Percentiles rank a stretch among this genome's conserved stretches.
These are phyloP conservation scores for Termitomyces sp. DNA, from an alignment of 1,284 basidiomycete genomes.

Conservation along the genomic window DNA sequence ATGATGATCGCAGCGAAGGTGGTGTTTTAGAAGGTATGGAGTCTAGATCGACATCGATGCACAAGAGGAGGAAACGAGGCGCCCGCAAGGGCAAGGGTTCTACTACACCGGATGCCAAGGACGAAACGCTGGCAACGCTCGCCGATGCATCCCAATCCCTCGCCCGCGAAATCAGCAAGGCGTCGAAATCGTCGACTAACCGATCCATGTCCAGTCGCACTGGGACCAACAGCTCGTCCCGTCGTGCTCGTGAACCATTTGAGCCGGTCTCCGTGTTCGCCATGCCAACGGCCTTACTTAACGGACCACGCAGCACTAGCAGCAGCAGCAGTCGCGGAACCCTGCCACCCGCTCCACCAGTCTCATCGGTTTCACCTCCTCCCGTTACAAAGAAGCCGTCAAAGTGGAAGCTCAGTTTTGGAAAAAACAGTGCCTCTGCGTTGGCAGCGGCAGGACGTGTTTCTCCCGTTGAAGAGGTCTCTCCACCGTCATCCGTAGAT, in stretches of 20 bases:
- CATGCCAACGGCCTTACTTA: slow-evolving; percentile 34
- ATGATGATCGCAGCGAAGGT: slow-evolving; percentile 20
- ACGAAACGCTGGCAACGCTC: slow-evolving; percentile 62
- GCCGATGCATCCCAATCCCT: slow-evolving; percentile 78
- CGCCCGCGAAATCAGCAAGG: slow-evolving; percentile 76
- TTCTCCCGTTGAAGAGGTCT: slow-evolving; percentile 43
- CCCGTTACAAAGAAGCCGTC: slow-evolving; percentile 66
- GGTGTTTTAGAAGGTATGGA: slow-evolving; percentile 30
- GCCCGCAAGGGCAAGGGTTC: slow-evolving; percentile 64
- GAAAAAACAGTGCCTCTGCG: slow-evolving; percentile 45
- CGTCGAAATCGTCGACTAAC: slow-evolving; percentile 36
- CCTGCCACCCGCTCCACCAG: slow-evolving; percentile 19
- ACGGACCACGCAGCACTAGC: slow-evolving; percentile 15
- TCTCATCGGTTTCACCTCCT: slow-evolving; percentile 22
- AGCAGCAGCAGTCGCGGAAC: slow-evolving; percentile 13
- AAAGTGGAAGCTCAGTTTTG: slow-evolving; percentile 76
- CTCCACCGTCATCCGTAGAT: slow-evolving; percentile 24
- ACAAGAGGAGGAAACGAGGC: slow-evolving; percentile 75
- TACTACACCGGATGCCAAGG: slow-evolving; percentile 34
- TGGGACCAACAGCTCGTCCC: slow-evolving; percentile 18
- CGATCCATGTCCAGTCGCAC: slow-evolving; percentile 27
- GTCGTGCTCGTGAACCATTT: slow-evolving; percentile 26
- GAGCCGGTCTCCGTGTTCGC: slow-evolving; percentile 40
- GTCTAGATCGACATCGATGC: slow-evolving; percentile 59
- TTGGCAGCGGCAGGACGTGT: slow-evolving; percentile 27